Conservation (phyloP, 805 yeast genomes). For the Candida maesae region DNA sequence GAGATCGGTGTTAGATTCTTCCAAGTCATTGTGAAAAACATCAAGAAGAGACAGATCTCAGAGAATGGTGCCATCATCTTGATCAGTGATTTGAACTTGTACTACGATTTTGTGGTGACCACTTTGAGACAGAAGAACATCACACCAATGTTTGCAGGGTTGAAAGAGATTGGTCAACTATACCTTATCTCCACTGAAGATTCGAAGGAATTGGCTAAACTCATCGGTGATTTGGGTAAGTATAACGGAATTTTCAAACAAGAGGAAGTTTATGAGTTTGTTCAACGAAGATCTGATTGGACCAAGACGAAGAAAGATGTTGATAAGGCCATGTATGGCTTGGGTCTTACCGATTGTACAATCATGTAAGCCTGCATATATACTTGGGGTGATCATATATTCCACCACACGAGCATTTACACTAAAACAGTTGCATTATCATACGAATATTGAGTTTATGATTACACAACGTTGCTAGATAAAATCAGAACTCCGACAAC, state of each 20-base stretch:
- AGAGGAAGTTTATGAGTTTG: conserved; percentile 92
- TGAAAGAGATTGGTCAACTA: conserved; percentile 81
- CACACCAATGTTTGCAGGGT: conserved; percentile 69
- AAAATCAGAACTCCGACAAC: no score
- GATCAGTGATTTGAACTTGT: conserved; percentile 76
- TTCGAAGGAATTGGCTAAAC: conserved; percentile 77
- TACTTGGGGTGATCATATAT: no score
- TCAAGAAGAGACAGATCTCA: conserved; percentile 70
- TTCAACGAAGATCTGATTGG: conserved; percentile 89
- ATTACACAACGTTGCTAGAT: background rate
- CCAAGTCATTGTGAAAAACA: conserved; percentile 66
- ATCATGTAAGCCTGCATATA: conserved; percentile 41
- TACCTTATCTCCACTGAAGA: conserved; percentile 70
- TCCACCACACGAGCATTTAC: no score
- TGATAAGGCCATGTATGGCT: conserved; percentile 93
- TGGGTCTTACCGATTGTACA: conserved; percentile 73
- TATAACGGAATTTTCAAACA: conserved; percentile 88
- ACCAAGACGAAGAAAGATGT: conserved; percentile 66
- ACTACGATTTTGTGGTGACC: conserved; percentile 65
- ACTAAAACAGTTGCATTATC: no score
- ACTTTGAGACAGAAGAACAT: conserved; percentile 62
- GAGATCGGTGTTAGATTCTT: conserved; percentile 90
- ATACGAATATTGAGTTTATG: background rate
- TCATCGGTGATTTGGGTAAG: conserved; percentile 77
- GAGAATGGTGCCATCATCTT: conserved; percentile 79